These are phyloP conservation scores for Phoenix dactylifera DNA, from an alignment of 176 grass and related monocot species.

Conservation along the genomic window DNA sequence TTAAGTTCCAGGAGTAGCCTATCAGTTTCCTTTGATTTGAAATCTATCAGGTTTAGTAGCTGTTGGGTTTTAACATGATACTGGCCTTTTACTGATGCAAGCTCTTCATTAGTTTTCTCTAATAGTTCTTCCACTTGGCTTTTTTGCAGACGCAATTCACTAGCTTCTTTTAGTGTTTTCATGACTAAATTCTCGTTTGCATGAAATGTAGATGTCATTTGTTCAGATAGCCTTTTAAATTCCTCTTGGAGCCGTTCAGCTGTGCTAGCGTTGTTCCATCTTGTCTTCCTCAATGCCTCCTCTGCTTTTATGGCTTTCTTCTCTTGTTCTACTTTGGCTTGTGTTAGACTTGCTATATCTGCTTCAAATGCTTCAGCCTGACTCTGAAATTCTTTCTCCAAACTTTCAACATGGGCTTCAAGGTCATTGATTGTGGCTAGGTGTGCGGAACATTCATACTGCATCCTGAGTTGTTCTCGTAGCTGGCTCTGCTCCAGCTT, in stretches of 20 bases:
- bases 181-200: slow-evolving; percentile 54
- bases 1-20: slow-evolving; percentile 51
- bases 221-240: slow-evolving; percentile 59
- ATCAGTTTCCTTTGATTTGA: slow-evolving; percentile 77
- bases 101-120: slow-evolving; percentile 51
- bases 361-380: slow-evolving; percentile 63
- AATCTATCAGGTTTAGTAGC: slow-evolving; percentile 59
- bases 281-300: slow-evolving; percentile 59
- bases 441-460: slow-evolving; percentile 94
- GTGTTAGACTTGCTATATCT: slow-evolving; percentile 52
- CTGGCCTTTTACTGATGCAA: slow-evolving; percentile 38
- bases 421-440: slow-evolving; percentile 78
- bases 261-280: slow-evolving; percentile 53
- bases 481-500: slow-evolving; percentile 87
- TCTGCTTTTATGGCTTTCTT: slow-evolving; percentile 71
- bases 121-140: slow-evolving; percentile 58
- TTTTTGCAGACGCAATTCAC: slow-evolving; percentile 60
- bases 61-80: slow-evolving; percentile 66
- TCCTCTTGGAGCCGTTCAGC: slow-evolving; percentile 66
- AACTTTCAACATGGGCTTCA: slow-evolving; percentile 56
- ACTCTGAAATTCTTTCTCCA: slow-evolving; percentile 67
- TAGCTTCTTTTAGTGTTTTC: slow-evolving; percentile 63
- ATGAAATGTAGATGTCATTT: slow-evolving; percentile 68
- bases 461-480: slow-evolving; percentile 75
- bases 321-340: slow-evolving; percentile 68